A percentile compares a stretch with the other conserved stretches of the same genome.
Evolutionary conservation across 164 flowering plant species (phyloP).

Genomic region (Tetracentron sinense): DNA sequence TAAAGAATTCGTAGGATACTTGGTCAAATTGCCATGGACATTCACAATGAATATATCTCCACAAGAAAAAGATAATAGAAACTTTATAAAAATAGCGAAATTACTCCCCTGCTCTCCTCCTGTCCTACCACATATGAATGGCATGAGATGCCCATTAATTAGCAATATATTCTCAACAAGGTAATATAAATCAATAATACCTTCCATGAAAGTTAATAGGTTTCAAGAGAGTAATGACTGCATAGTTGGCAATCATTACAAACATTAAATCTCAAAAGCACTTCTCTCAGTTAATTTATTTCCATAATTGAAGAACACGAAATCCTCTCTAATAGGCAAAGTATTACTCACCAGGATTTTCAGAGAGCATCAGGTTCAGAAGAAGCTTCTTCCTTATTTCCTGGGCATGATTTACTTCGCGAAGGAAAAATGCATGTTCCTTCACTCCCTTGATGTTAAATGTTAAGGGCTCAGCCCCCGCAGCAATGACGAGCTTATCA

Average conservation of each 20-base stretch:
- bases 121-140: background rate
- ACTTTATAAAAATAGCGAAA: background rate
- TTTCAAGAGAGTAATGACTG: background rate
- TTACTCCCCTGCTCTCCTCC: background rate
- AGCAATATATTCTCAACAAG: no score
- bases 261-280: background rate
- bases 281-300: background rate
- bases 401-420: slow-evolving; percentile 90
- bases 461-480: slow-evolving; percentile 79
- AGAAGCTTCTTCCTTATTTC: slow-evolving; percentile 84
- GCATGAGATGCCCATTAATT: background rate
- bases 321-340: background rate
- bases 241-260: background rate
- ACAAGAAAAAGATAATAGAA: no score
- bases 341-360: slow-evolving; percentile 57
- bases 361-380: slow-evolving; percentile 75
- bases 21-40: background rate
- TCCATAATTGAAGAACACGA: background rate
- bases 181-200: background rate
- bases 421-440: slow-evolving; percentile 75
- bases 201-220: background rate
- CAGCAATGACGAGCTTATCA: slow-evolving; percentile 87
- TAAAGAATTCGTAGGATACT: background rate
- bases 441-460: slow-evolving; percentile 79
- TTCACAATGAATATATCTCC: background rate